Percentiles rank a stretch among this genome's conserved stretches.
phyloP scores from a whole-genome alignment of 2,329 filamentous ascomycete genomes.

The Rhynchosporium agropyri region DNA sequence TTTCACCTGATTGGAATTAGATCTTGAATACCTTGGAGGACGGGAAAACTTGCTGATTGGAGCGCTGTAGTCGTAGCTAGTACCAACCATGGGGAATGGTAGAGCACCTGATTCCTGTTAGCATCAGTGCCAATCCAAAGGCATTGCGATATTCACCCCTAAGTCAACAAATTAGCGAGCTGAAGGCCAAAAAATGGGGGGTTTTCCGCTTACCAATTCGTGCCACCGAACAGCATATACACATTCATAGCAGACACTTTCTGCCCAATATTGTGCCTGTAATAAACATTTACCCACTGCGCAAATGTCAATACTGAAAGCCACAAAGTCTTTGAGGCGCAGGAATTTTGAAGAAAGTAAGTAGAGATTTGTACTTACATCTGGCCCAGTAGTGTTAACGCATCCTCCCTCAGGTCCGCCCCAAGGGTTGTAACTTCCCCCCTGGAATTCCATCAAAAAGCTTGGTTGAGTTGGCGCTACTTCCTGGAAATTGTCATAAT shows the following conservation, averaged over 20 bases:
- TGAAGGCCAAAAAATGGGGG: neutral
- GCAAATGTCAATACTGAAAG: neutral
- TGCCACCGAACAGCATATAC: constrained; percentile 68
- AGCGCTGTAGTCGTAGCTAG: constrained; percentile 65
- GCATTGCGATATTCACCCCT: constrained; percentile 10
- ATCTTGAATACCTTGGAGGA: neutral
- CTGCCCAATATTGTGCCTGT: constrained; percentile 63
- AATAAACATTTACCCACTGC: constrained; percentile 64
- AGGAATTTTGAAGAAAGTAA: neutral
- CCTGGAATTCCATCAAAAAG: constrained; percentile 63
- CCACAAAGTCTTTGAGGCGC: neutral
- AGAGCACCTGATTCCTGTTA: constrained; percentile 48
- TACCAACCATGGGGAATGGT: constrained; percentile 59
- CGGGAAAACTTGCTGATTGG: constrained; percentile 48
- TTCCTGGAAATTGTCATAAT: constrained; percentile 41
- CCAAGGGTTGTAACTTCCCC: constrained; percentile 64
- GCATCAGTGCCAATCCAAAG: neutral
- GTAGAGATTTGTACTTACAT: constrained; percentile 36
- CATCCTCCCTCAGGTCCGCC: constrained; percentile 54
- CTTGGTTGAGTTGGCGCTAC: constrained; percentile 39
- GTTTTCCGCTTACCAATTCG: constrained; percentile 52
- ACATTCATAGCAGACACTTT: constrained; percentile 61
- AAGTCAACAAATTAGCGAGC: neutral
- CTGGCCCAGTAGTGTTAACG: constrained; percentile 53
- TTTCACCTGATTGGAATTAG: constrained; percentile 28